Conservation (phyloP, 305 asterid species). For the Fraxinus floribunda region DNA sequence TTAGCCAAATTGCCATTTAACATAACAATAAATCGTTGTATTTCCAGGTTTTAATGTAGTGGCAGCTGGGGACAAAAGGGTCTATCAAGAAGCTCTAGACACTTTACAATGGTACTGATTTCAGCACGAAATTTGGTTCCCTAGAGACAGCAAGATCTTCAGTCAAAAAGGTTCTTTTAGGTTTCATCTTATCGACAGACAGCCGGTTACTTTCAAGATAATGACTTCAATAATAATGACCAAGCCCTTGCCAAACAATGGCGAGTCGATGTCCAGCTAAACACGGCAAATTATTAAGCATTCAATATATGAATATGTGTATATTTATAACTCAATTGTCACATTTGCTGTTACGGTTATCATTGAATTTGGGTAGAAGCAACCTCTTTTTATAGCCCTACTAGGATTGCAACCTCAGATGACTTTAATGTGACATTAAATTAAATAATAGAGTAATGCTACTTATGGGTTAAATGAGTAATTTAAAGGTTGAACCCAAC, state of each 20-base stretch:
- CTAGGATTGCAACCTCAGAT: no score
- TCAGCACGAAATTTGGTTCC: neutral
- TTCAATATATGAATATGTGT: neutral
- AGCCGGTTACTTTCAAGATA: neutral
- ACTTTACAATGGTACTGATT: conserved; percentile 52
- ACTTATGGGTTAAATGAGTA: no score
- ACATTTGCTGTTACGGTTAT: neutral
- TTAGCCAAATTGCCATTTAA: neutral
- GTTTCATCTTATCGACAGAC: neutral
- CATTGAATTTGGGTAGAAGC: neutral
- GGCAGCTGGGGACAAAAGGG: conserved; percentile 75
- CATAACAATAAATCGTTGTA: neutral
- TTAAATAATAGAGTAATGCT: no score
- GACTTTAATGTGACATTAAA: no score
- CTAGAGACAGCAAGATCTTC: neutral
- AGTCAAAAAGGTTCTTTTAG: neutral
- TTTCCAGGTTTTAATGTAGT: conserved; percentile 73
- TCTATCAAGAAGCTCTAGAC: conserved; percentile 62
- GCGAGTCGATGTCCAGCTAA: neutral
- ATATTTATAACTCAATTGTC: neutral
- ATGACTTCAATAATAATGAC: neutral
- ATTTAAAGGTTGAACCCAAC: no score
- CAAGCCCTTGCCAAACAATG: neutral
- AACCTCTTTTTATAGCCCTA: neutral
- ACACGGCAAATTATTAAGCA: neutral